Evolutionary conservation across 805 yeast genomes (phyloP), one percentile per base, ranked within the genome.

Genomic region (Middelhovenomyces tepae): DNA sequence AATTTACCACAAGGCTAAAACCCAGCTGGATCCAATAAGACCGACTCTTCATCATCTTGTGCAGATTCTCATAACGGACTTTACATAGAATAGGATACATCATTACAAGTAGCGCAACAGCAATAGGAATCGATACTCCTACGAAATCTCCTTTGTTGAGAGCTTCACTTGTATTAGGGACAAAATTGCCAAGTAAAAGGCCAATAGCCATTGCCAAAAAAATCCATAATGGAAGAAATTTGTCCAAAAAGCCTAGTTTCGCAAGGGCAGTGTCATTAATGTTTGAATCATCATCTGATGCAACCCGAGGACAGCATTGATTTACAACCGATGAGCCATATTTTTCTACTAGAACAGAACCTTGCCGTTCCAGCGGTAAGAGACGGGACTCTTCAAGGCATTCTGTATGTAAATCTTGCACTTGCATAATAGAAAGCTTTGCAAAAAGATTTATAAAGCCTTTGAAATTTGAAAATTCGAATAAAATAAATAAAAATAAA

Each of bases 81-180:
- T 69, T 69, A 47, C 73, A 67, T 32, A 73, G 52, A 4, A 73
- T 73, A 3, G 78, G 78, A 7, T 68, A 54, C 73, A 72, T 70
- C 76, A 72, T 72, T 13, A 67, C 59, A 7, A 72, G 56, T 38
- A 72, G 47, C 1, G 77, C 77, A 9, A 69, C 51, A 1, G 72
- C 53, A 7, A 49, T 39, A 2, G 56, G 55, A 14, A 50, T 36
- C 2, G 45, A 43, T 16, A 49, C 53, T 4, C 47, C 45, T 2
- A 42, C 49, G 16, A 48, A 44, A n/a, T 37, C 35, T 16, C 44
- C 50, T 4, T 35, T 28, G 30, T 35, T 42, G 17, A 51, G 37
- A 19, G 35, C 36, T 11, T 35, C 37, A 9, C 43, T 40, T 7
- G 43, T 34, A 17, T 31, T 35, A 3, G 55, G 54, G 7, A 40